These are phyloP conservation scores for Phytophthora lateralis DNA, from an alignment of 352 stramenopile genomes.

Conservation along the genomic window DNA sequence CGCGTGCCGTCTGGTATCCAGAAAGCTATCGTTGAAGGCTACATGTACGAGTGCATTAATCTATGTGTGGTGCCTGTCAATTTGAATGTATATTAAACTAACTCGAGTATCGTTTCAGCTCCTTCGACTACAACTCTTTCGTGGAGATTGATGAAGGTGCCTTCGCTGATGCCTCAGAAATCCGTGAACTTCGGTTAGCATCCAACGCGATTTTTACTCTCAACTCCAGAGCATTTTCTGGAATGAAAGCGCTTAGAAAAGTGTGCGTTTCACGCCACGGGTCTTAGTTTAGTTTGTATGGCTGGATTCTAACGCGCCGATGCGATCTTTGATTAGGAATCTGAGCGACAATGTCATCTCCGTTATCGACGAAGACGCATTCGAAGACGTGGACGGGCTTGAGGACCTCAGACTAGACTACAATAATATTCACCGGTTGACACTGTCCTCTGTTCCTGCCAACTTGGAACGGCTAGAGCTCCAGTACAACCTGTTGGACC, in stretches of 20 bases:
- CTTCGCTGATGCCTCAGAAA: constrained; percentile 51
- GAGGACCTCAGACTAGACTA: constrained; percentile 44
- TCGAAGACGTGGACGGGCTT: constrained; percentile 50
- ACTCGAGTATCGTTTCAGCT: constrained; percentile 34
- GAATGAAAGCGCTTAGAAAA: constrained; percentile 55
- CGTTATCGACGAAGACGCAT: constrained; percentile 53
- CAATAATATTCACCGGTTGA: constrained; percentile 59
- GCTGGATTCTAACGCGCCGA: neutral
- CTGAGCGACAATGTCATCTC: constrained; percentile 79
- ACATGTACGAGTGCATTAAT: constrained; percentile 47
- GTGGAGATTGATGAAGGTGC: constrained; percentile 55
- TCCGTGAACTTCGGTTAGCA: constrained; percentile 54
- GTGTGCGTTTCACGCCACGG: constrained; percentile 39
- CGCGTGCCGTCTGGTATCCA: constrained; percentile 44
- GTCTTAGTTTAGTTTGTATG: neutral
- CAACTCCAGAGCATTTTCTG: constrained; percentile 53
- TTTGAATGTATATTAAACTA: constrained; percentile 5
- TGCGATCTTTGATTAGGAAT: constrained; percentile 35
- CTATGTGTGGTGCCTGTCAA: neutral
- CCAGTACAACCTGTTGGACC: constrained; percentile 56
- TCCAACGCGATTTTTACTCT: constrained; percentile 72
- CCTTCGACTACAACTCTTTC: constrained; percentile 64
- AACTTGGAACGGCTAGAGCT: constrained; percentile 53
- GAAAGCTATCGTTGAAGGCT: constrained; percentile 48
- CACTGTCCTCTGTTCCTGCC: constrained; percentile 44